Base-by-base conservation (phyloP, 352 stramenopile genomes). In the Thalassiosira mediterranea region DNA sequence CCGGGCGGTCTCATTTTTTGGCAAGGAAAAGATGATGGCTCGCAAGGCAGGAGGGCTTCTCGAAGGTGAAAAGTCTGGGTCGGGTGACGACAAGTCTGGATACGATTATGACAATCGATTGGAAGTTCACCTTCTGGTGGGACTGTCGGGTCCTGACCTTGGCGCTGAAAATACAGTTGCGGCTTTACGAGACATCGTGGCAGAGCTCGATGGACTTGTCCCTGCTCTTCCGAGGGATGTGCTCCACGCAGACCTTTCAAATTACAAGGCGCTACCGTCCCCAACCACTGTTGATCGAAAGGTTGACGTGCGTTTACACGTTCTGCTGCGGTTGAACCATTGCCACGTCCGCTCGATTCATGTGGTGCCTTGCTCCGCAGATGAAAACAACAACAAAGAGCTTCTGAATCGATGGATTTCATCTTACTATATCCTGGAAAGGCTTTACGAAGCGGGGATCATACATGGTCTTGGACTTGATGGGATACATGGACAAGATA, bases 31-130 rank as follows among this genome's bases (percentile, higher is more conserved):
- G 15, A 58, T 51, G 1, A 72, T 57, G 59, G 15, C 1, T 64
- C 53, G 25, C 15, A 21, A 51, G n/a, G 29, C 42, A 17, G 49
- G 44, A 49, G 47, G 54, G 19, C 37, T 70, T 40, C 17, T 64
- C n/a, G 26, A 28, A n/a, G 37, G 48, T 61, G 25, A 10, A 37
- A 51, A 49, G 47, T 57, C 51, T 38, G 19, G 19, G 47, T 52
- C 60, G 23, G 21, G 32, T 7, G n/a, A 68, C 25, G 42, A 31
- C 32, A n/a, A 37, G 7, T 56, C 3, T 46, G 11, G 23, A 11
- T 83, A 81, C 40, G 72, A 81, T 61, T 81, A 81, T 38, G 59
- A 72, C 34, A 76, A 81, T 69, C 56, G 72, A 34, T 53, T 81
- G n/a, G 72, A 81, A 66, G 51, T 81, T 37, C 72, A 81, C 47